phyloP scores from a whole-genome alignment of 2,329 filamentous ascomycete genomes.

The Ophiocordyceps unilateralis region DNA sequence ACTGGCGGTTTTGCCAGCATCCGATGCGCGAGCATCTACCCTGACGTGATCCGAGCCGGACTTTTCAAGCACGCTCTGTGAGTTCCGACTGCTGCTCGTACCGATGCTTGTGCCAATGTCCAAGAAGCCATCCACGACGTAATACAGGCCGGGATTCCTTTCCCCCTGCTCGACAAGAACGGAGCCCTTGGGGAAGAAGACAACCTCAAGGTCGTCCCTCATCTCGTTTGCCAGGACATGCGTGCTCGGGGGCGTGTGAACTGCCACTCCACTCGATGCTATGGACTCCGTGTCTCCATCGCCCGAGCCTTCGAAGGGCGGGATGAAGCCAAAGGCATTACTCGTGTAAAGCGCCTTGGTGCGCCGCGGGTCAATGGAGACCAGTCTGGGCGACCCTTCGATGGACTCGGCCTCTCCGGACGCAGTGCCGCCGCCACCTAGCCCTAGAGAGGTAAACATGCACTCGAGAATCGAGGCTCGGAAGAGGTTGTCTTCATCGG shows the following conservation, averaged over 20 bases:
- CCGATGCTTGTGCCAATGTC: conserved; percentile 84
- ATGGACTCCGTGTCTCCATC: conserved; percentile 82
- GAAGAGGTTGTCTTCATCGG: conserved; percentile 81
- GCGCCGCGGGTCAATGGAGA: conserved; percentile 67
- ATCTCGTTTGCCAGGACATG: conserved; percentile 59
- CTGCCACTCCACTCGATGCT: conserved; percentile 50
- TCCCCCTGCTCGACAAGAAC: conserved; percentile 94
- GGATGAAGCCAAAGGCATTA: conserved; percentile 82
- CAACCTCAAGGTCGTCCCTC: conserved; percentile 86
- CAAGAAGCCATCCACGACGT: conserved; percentile 91
- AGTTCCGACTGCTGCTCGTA: conserved; percentile 34
- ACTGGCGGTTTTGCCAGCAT: neutral
- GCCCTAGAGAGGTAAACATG: conserved; percentile 84
- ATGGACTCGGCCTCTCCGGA: conserved; percentile 55
- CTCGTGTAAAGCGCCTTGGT: conserved; percentile 55
- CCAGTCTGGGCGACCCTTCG: conserved; percentile 68
- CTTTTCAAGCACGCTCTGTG: conserved; percentile 16
- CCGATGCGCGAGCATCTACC: conserved; percentile 1
- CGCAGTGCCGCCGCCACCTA: conserved; percentile 50
- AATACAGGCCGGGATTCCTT: conserved; percentile 90
- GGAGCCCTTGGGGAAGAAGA: conserved; percentile 89
- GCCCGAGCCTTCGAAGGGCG: conserved; percentile 53
- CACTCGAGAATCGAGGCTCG: conserved; percentile 82
- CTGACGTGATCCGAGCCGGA: conserved; percentile 9
- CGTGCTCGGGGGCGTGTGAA: conserved; percentile 43